Base-by-base conservation (phyloP, 805 yeast genomes). In the Yamadazyma philogaea region DNA sequence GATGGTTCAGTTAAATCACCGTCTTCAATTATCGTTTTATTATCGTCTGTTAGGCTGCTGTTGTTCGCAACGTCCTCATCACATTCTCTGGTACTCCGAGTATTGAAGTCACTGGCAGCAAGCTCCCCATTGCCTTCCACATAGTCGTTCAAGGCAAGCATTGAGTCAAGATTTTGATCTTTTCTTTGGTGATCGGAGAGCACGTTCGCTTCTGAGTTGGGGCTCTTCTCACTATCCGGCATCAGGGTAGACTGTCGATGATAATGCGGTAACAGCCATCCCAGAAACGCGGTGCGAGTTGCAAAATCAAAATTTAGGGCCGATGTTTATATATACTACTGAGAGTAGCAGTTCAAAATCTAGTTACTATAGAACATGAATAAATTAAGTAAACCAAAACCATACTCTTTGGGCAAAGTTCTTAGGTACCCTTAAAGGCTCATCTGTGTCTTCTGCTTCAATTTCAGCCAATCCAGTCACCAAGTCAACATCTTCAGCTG, bases 401-500 rank as follows among this genome's bases (percentile, higher is more conserved):
- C 78, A 75, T n/a, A 75, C 39, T 42, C 56, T 70, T 48, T 74
- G 70, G 17, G 63, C 12, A 31, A 54, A 26, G 52, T 75, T 76
- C 43, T 54, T 59, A 10, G 77, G 67, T n/a, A 66, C 55, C 28
- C 66, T 64, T 26, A 63, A 64, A 18, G 64, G 64, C 32, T 63
- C 57, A 21, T 50, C 60, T 16, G 65, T 67, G 37, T 72, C 73
- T 43, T 75, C 77, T 43, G 68, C 77, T 57, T 81, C 87, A 27
- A 75, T 74, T 50, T 75, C 75, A 24, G 70, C 82, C 45, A 82
- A 64, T 18, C 87, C 87, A 1, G 79, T 72, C 40, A 71, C 54
- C 28, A 81, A 77, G 52, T 83, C 88, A 44, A 83, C 68, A 43
- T 79, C 77, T 26, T 74, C 78, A 3, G 71, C 60, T 20, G 81